These are phyloP conservation scores for Hypocrella siamensis DNA, from an alignment of 2,329 filamentous ascomycete genomes.

Conservation along the genomic window DNA sequence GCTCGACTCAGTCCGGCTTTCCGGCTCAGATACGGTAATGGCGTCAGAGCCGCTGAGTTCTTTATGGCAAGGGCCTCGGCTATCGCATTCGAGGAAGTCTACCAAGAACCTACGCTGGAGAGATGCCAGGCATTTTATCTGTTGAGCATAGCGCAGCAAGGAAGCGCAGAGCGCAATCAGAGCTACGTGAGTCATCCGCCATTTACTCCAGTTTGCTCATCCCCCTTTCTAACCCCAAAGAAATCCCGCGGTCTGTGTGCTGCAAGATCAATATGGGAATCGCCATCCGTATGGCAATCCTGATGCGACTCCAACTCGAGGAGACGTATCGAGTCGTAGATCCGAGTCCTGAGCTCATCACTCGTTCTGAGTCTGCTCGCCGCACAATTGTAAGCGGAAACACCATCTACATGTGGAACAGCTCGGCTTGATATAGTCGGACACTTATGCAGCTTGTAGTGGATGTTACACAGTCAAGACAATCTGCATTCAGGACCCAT, in stretches of 20 bases:
- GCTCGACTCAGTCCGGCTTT: constrained; percentile 36
- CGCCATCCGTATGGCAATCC: constrained; percentile 36
- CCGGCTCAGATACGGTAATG: constrained; percentile 30
- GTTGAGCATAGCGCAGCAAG: constrained; percentile 42
- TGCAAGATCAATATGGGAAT: constrained; percentile 38
- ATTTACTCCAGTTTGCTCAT: neutral
- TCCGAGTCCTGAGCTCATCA: constrained; percentile 26
- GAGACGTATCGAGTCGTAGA: constrained; percentile 32
- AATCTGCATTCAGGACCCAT: constrained; percentile 37
- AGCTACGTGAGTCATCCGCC: constrained; percentile 30
- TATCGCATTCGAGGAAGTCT: constrained; percentile 33
- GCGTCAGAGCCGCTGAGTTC: constrained; percentile 33
- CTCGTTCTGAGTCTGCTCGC: constrained; percentile 38
- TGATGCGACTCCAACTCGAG: constrained; percentile 39
- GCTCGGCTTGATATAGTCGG: neutral
- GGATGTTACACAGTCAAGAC: constrained; percentile 45
- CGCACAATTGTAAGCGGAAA: constrained; percentile 31
- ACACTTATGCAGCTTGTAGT: constrained; percentile 16
- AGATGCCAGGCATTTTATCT: constrained; percentile 43
- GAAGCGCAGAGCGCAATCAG: constrained; percentile 33
- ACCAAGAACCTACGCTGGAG: constrained; percentile 35
- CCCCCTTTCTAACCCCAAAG: neutral
- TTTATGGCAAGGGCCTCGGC: constrained; percentile 35
- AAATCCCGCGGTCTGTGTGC: no score
- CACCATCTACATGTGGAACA: neutral